Evolutionary conservation across 768 basidiomycete genomes (phyloP).

Genomic region (Trametes maxima): DNA sequence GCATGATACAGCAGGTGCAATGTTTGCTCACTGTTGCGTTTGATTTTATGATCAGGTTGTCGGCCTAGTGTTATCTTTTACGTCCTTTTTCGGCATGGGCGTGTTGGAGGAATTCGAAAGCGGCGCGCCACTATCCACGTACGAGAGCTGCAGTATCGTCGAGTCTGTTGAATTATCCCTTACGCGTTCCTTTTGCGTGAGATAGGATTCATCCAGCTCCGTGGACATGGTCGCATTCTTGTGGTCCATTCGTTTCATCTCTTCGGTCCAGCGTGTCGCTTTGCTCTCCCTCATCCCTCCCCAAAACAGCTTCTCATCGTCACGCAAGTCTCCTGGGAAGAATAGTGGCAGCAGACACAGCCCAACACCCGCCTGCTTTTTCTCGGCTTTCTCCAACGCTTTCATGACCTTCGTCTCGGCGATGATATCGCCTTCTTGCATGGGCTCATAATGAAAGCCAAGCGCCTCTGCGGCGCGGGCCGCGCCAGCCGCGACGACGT

Average conservation of each 20-base stretch:
- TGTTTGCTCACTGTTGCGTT: too few relatives aligned
- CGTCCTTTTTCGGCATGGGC: too few relatives aligned
- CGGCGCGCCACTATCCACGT: too few relatives aligned
- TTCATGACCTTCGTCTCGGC: conserved; percentile 24
- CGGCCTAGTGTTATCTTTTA: too few relatives aligned
- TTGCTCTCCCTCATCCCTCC: conserved; percentile 8
- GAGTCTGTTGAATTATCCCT: too few relatives aligned
- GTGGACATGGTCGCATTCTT: too few relatives aligned
- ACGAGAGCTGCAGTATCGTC: too few relatives aligned
- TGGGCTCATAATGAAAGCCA: conserved; percentile 27
- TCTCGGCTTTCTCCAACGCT: conserved; percentile 20
- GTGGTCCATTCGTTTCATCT: not conserved
- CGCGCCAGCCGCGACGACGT: conserved; percentile 30
- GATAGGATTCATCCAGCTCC: too few relatives aligned
- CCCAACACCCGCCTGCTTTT: conserved; percentile 18
- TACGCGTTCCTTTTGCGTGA: too few relatives aligned
- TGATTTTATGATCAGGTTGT: too few relatives aligned
- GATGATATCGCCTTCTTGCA: conserved; percentile 4
- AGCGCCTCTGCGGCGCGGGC: conserved; percentile 24
- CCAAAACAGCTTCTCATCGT: conserved; percentile 18
- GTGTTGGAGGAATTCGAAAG: too few relatives aligned
- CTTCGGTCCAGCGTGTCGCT: not conserved
- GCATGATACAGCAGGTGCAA: too few relatives aligned
- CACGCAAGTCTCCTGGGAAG: conserved; percentile 25
- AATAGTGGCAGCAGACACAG: conserved; percentile 22